A percentile compares a stretch with the other conserved stretches of the same genome.
These are phyloP conservation scores for Santalum album DNA, from an alignment of 164 flowering plant genomes.

Conservation along the genomic window DNA sequence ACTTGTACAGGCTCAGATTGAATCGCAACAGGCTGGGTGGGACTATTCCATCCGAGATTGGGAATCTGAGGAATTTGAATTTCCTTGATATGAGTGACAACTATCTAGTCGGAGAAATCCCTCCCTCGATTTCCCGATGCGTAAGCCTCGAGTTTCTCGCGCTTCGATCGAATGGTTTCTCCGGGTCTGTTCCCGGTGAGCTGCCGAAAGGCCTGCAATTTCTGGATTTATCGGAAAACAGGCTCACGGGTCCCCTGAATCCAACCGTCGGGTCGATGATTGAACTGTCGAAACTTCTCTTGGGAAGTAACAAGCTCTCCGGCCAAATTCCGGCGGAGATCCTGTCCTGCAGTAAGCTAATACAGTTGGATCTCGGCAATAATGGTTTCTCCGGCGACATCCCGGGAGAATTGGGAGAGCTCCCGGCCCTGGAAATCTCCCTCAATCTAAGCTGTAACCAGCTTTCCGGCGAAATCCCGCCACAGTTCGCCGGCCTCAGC, in stretches of 20 bases:
- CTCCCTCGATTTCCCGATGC: conserved; percentile 57
- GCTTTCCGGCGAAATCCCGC: conserved; percentile 62
- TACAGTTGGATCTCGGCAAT: conserved; percentile 58
- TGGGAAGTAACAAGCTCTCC: conserved; percentile 54
- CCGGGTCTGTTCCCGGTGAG: conserved; percentile 50
- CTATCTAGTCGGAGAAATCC: conserved; percentile 55
- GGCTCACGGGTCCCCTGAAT: conserved; percentile 50
- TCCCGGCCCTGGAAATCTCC: conserved; percentile 70
- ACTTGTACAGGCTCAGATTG: conserved; percentile 49
- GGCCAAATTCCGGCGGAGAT: conserved; percentile 74
- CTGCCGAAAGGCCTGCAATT: conserved; percentile 57
- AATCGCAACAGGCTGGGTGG: conserved; percentile 58
- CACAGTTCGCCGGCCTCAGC: conserved; percentile 47
- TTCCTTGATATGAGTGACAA: conserved; percentile 73
- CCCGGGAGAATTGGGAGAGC: conserved; percentile 61
- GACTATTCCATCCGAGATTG: conserved; percentile 74
- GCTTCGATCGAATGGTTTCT: conserved; percentile 63
- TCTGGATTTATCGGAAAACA: conserved; percentile 71
- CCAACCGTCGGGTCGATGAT: conserved; percentile 45
- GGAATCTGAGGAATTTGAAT: conserved; percentile 52
- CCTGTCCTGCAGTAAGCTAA: conserved; percentile 54
- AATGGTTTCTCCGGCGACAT: conserved; percentile 64
- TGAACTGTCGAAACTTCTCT: conserved; percentile 54
- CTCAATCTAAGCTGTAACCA: conserved; percentile 81
- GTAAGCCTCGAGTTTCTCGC: conserved; percentile 66